Evolutionary conservation across 2,329 filamentous ascomycete species (phyloP).

Genomic region (Phaeosphaeriaceae sp.): DNA sequence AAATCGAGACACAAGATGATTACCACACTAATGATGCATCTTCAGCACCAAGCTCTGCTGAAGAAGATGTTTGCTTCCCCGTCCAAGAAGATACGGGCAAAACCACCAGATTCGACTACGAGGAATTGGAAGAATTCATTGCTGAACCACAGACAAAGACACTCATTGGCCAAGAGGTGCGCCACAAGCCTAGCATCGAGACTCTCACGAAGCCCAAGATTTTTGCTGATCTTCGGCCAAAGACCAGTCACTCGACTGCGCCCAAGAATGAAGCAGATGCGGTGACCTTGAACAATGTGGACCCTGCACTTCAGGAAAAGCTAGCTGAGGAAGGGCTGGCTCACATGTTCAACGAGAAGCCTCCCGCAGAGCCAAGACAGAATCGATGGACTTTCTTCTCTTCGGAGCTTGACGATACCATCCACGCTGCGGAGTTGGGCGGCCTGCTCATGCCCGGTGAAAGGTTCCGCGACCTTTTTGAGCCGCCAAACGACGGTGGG

Average conservation of each 20-base stretch:
- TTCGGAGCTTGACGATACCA: constrained; percentile 89
- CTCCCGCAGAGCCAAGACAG: constrained; percentile 56
- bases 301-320: constrained; percentile 53
- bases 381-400: constrained; percentile 98
- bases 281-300: constrained; percentile 35
- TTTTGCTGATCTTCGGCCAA: constrained; percentile 68
- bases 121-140: constrained; percentile 92
- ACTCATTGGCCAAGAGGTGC: constrained; percentile 52
- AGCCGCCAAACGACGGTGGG: constrained; percentile 71
- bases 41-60: constrained; percentile 72
- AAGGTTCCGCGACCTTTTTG: constrained; percentile 86
- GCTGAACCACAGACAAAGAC: constrained; percentile 61
- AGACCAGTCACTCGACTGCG: constrained; percentile 39
- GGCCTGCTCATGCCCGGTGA: constrained; percentile 89
- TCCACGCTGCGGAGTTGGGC: constrained; percentile 87
- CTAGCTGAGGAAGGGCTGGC: constrained; percentile 45
- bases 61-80: constrained; percentile 90
- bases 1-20: constrained; percentile 64
- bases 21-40: constrained; percentile 66
- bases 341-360: constrained; percentile 43
- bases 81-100: constrained; percentile 74
- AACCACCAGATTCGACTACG: constrained; percentile 85
- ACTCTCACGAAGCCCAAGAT: constrained; percentile 59
- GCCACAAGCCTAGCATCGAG: constrained; percentile 41
- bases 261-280: constrained; percentile 46